Evolutionary conservation across 1,139 yeast species (phyloP).

Genomic region (Magnusiomyces sp.): DNA sequence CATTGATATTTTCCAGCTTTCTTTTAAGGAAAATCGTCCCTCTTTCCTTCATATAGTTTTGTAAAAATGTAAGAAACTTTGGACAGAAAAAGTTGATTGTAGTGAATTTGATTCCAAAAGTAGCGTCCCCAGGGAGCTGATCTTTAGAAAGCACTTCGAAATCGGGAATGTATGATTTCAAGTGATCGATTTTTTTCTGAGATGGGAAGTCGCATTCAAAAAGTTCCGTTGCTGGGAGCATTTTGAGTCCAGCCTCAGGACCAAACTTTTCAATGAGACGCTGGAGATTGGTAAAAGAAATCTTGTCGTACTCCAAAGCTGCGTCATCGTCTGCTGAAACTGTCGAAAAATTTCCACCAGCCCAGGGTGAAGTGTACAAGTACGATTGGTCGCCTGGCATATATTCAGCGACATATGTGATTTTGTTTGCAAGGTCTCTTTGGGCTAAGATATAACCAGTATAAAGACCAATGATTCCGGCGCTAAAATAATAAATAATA

Average conservation of each 20-base stretch:
- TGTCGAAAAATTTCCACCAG: constrained; percentile 52
- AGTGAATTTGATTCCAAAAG: constrained; percentile 45
- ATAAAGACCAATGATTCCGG: constrained; percentile 70
- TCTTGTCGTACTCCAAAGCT: constrained; percentile 45
- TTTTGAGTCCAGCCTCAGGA: constrained; percentile 48
- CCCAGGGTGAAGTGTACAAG: constrained; percentile 70
- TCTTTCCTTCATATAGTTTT: constrained; percentile 33
- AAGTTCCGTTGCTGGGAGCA: constrained; percentile 47
- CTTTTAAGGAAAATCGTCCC: constrained; percentile 46
- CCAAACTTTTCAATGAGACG: constrained; percentile 43
- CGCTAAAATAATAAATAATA: constrained; percentile 27
- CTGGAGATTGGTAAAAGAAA: constrained; percentile 44
- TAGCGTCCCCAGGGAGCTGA: constrained; percentile 42
- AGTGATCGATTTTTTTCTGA: constrained; percentile 37
- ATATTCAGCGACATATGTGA: constrained; percentile 52
- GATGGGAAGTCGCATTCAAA: constrained; percentile 19
- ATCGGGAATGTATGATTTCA: constrained; percentile 41
- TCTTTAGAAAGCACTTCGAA: constrained; percentile 15
- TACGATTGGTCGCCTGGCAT: constrained; percentile 69
- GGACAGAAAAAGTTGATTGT: constrained; percentile 69
- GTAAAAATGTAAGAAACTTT: constrained; percentile 41
- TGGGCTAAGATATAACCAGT: constrained; percentile 44
- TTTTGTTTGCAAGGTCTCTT: constrained; percentile 35
- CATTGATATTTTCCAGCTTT: constrained; percentile 43
- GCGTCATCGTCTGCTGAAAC: constrained; percentile 51